Evolutionary conservation across 495 filamentous ascomycete species (phyloP), one percentile per base, ranked within the genome.

Genomic region (Lophiotrema nucula): DNA sequence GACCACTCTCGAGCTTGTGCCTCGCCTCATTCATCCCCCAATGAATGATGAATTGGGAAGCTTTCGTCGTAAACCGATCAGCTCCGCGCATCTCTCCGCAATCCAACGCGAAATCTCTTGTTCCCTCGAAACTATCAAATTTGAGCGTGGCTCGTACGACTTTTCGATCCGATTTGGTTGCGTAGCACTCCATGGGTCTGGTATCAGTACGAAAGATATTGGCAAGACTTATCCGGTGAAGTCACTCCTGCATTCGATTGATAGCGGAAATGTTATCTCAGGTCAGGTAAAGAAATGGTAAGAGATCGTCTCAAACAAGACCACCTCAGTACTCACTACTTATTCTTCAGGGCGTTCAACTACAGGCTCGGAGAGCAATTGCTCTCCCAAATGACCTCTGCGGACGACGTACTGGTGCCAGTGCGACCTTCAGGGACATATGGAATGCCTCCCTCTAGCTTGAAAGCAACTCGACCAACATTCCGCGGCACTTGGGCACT

Each of bases 401-500:
- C 53, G 3, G 31, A 45, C 45, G 23, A 52, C 5, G 2, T 62
- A 3, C 33, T 62, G n/a, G 59, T 51, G 53, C 59, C 59, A 8
- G 22, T 27, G 11, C 43, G 23, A 12, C 25, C 8, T 21, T 8
- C 45, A 25, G 52, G 44, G 19, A 31, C 26, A 13, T 43, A 38
- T 45, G 51, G 52, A 2, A 18, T 24, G 42, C 19, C 35, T 13
- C 47, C 59, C 13, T 16, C 45, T 13, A 37, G 23, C 2, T 42
- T 62, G 22, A n/a, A 43, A 33, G 59, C 56, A 10, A 57, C 47
- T 1, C 22, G 41, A 11, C 59, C 59, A 3, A 57, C 35, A 2
- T 42, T 52, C 23, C 59, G 53, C 3, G 59, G 58, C 5, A 55
- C 52, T 0, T 62, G 45, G 52, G 41, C 47, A 1, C 25, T 62